Percentiles rank a stretch among this genome's conserved stretches.
phyloP scores from a whole-genome alignment of 2,329 filamentous ascomycete genomes.

The Fusarium udum region DNA sequence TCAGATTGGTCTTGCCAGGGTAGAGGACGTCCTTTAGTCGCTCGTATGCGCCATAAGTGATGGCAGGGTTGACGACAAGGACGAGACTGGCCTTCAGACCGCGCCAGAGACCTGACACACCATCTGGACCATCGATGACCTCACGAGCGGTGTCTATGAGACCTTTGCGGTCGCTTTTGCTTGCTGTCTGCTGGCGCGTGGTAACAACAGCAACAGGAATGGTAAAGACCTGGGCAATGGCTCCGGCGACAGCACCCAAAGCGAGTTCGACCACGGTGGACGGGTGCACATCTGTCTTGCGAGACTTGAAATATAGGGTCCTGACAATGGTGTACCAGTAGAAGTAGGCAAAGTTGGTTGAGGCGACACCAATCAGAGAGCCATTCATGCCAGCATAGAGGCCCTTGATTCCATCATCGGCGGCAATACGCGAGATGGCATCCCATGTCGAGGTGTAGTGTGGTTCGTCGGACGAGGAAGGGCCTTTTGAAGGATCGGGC shows the following conservation, averaged over 20 bases:
- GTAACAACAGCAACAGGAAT: constrained; percentile 97
- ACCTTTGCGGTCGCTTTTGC: constrained; percentile 83
- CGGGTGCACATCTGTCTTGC: constrained; percentile 64
- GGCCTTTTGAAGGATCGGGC: constrained; percentile 64
- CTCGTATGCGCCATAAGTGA: constrained; percentile 98
- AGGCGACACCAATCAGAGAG: constrained; percentile 88
- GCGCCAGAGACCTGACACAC: constrained; percentile 88
- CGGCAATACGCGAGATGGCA: constrained; percentile 84
- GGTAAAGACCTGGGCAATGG: constrained; percentile 92
- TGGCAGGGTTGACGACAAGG: constrained; percentile 93
- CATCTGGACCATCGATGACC: constrained; percentile 90
- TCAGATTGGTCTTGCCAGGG: constrained; percentile 77
- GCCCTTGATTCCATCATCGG: constrained; percentile 80
- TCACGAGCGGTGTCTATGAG: constrained; percentile 88
- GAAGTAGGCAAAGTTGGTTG: constrained; percentile 99
- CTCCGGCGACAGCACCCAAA: constrained; percentile 87
- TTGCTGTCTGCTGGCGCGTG: constrained; percentile 93
- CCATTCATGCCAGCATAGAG: constrained; percentile 91
- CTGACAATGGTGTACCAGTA: constrained; percentile 97
- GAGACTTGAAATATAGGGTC: constrained; percentile 75
- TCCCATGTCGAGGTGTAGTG: constrained; percentile 92
- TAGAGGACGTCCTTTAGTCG: constrained; percentile 81
- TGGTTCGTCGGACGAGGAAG: constrained; percentile 55
- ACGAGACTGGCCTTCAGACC: constrained; percentile 96
- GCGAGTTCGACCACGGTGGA: constrained; percentile 84